Evolutionary conservation across 768 basidiomycete genomes (phyloP), one percentile per base, ranked within the genome.

Genomic region (Coprinopsis sp.): DNA sequence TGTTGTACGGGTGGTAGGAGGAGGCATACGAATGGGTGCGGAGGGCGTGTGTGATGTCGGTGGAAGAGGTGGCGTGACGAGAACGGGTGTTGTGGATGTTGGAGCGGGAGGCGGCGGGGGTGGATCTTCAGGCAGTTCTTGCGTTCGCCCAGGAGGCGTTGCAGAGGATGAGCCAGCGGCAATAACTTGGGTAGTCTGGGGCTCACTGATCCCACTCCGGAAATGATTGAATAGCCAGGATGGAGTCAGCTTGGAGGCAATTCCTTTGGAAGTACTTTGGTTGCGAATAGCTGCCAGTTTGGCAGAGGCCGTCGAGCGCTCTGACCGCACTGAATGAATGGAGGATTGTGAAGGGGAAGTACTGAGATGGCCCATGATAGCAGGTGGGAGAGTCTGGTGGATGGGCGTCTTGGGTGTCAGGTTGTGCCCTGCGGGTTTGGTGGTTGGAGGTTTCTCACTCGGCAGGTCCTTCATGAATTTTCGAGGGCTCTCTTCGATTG

Each of bases 201-300:
- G 74, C 58, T 87, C 82, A 52, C 75, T 78, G 6, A 75, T 70
- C 1, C 70, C 76, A 48, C 85, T 33, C 8, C 24, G 71, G 62
- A 91, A 90, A 4, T 82, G 77, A 56, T 81, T 86, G 62, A 88
- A 84, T 10, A 90, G 63, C 88, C 88, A 90, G n/a, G 83, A 73
- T 2, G 87, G 78, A 1, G 86, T 70, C 31, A 87, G 71, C 56
- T 81, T 86, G 2, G 85, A 80, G 10, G 73, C 66, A 1, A 79
- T 46, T 1, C 72, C 67, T 61, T 57, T 33, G 66, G 54, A 18
- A 58, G 54, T 19, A 24, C 37, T 18, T 23, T 53, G 14, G 33
- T 47, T 49, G 21, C 52, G 43, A 4, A 48, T 41, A 12, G 49
- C 50, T 3, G 58, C 56, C 2, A 54, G 44, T 16, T 54, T 58